A percentile compares a stretch with the other conserved stretches of the same genome.
Evolutionary conservation across 108 stramenopile species (phyloP).

Genomic region (Cyclotella kingstonii): DNA sequence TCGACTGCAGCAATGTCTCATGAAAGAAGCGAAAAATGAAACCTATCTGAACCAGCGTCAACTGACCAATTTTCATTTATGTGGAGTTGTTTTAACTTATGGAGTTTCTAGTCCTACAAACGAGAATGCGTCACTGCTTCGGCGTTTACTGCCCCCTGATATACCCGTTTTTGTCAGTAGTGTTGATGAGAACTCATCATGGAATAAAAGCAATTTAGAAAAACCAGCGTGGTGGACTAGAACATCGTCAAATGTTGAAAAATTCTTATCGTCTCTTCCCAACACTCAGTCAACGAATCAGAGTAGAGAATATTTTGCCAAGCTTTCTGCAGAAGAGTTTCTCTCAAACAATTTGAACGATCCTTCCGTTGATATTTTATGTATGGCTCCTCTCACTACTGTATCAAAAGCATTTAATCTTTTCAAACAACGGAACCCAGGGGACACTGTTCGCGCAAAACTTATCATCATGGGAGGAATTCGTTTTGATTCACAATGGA

Average conservation of each 20-base stretch:
- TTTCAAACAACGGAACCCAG: conserved; percentile 1
- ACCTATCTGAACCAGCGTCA: background rate
- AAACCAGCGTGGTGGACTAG: conserved; percentile 35
- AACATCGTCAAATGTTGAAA: conserved; percentile 10
- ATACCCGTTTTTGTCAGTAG: conserved; percentile 30
- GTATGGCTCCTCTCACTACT: conserved; percentile 31
- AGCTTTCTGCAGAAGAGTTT: conserved; percentile 21
- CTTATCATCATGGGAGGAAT: conserved; percentile 41
- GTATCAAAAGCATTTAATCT: conserved; percentile 18
- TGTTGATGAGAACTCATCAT: background rate
- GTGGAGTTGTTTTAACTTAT: conserved; percentile 26
- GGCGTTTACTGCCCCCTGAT: conserved; percentile 18
- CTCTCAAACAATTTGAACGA: conserved; percentile 19
- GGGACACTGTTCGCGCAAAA: background rate
- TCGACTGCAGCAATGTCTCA: conserved; percentile 23
- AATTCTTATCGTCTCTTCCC: conserved; percentile 35
- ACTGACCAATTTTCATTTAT: conserved; percentile 22
- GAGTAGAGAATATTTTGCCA: background rate
- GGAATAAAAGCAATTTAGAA: background rate
- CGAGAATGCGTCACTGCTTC: conserved; percentile 23
- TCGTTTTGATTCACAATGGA: conserved; percentile 18
- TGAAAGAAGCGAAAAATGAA: background rate
- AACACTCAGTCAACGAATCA: background rate
- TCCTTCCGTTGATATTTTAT: conserved; percentile 30
- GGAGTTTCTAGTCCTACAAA: conserved; percentile 15